These are phyloP conservation scores for Penicillium crystallinum DNA, from an alignment of 495 filamentous ascomycete species.

Conservation along the genomic window DNA sequence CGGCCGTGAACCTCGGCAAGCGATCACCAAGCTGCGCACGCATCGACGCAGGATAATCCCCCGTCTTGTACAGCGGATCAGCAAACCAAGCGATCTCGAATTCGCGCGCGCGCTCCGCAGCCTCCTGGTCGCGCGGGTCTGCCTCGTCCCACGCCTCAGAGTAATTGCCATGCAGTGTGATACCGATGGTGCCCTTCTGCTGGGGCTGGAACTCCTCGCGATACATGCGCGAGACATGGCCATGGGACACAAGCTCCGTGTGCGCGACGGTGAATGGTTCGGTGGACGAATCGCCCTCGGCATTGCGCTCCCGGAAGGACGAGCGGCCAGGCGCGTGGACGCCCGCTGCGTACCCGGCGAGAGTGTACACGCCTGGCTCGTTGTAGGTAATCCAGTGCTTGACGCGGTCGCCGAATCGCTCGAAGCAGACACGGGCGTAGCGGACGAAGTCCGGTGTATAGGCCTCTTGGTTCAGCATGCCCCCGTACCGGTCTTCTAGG, in stretches of 20 bases:
- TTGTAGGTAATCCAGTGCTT: conserved; percentile 51
- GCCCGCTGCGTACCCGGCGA: conserved; percentile 46
- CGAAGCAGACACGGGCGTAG: conserved; percentile 44
- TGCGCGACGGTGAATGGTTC: conserved; percentile 46
- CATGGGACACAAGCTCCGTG: conserved; percentile 41
- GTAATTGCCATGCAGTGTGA: conserved; percentile 48
- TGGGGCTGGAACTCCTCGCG: conserved; percentile 37
- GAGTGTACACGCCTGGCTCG: conserved; percentile 41
- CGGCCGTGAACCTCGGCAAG: conserved; percentile 38
- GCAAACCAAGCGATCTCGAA: conserved; percentile 48
- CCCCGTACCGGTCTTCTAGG: conserved; percentile 43
- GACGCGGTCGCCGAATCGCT: conserved; percentile 39
- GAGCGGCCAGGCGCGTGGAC: conserved; percentile 43
- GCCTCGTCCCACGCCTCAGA: conserved; percentile 44
- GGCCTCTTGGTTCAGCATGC: conserved; percentile 39
- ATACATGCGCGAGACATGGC: conserved; percentile 35
- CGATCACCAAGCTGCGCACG: conserved; percentile 44
- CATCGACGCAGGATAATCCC: conserved; percentile 47
- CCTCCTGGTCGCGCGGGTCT: conserved; percentile 37
- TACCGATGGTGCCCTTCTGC: conserved; percentile 41
- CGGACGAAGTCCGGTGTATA: conserved; percentile 42
- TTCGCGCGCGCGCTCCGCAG: conserved; percentile 41
- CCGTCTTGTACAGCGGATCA: conserved; percentile 43
- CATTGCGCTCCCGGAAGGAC: conserved; percentile 39
- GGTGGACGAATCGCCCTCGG: conserved; percentile 41